Base-by-base conservation (phyloP, 768 basidiomycete genomes). In the Kwoniella sp. region DNA sequence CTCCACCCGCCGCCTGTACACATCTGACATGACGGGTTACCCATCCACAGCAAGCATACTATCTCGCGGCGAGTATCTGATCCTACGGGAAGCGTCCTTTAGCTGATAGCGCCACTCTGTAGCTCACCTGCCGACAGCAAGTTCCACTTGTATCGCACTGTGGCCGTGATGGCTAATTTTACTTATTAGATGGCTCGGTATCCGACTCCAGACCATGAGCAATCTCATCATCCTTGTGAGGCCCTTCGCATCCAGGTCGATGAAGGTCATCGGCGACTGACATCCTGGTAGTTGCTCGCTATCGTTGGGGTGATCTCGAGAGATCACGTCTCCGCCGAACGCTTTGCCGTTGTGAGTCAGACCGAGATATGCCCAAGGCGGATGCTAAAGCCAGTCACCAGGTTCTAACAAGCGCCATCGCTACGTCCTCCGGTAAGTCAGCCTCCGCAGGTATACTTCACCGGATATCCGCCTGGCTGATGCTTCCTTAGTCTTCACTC, bases 271-370 rank as follows among this genome's bases (percentile, higher is more conserved):
- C 15, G 11, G 10, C 29, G 11, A n/a, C 20, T n/a, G n/a, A n/a
- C n/a, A n/a, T n/a, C 10, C 17, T 11, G 1, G 3, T n/a, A 60
- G 65, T 84, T 84, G 0, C 84, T 88, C 36, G 82, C 76, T 3
- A 69, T 88, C 12, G 86, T 87, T 67, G 84, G 83, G 2, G 81
- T 82, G 9, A 82, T 82, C 7, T 82, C 82, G 67, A 72, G 84
- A 25, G 73, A 76, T 26, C 72, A 77, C 0, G 79, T 83, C 23
- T 77, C 79, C 50, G 83, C 84, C 6, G 75, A 82, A 5, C 83
- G 81, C 63, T 79, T 83, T 49, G 81, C 84, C 25, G 82, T 84
- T 0, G 81, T 83, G 10, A 28, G 46, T 38, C 14, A 33, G 3
- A 19, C 45, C 7, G 31, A 20, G 15, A 11, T 33, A n/a, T n/a